A percentile compares a stretch with the other conserved stretches of the same genome.
Conservation (phyloP, 2,329 filamentous ascomycete genomes). For the Ceratocystis alfenasii region DNA sequence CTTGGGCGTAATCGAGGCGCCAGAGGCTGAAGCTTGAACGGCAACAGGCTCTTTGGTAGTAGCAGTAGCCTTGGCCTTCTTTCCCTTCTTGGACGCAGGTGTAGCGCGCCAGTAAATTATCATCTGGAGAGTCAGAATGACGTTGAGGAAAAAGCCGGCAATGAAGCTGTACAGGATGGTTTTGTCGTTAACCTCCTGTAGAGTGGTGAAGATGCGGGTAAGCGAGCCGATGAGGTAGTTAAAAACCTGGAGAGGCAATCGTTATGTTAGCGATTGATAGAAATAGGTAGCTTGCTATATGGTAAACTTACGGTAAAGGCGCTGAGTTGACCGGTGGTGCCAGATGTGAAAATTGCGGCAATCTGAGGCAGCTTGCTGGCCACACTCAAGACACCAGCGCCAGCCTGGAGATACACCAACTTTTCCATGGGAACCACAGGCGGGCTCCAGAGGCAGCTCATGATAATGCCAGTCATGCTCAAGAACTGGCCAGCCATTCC, state of each 20-base stretch:
- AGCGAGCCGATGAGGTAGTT: constrained; percentile 92
- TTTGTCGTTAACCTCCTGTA: constrained; percentile 95
- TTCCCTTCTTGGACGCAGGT: constrained; percentile 33
- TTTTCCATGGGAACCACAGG: constrained; percentile 56
- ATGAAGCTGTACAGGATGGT: constrained; percentile 92
- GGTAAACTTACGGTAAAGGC: constrained; percentile 70
- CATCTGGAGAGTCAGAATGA: constrained; percentile 79
- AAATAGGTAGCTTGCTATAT: neutral
- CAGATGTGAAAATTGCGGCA: constrained; percentile 67
- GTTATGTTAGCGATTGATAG: constrained; percentile 1
- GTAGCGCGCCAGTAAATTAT: constrained; percentile 84
- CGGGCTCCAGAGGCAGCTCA: constrained; percentile 53
- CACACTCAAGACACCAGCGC: constrained; percentile 69
- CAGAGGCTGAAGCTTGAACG: constrained; percentile 25
- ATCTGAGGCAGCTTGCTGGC: constrained; percentile 94
- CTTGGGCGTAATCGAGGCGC: constrained; percentile 29
- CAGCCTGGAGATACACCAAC: constrained; percentile 68
- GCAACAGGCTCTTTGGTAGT: constrained; percentile 21
- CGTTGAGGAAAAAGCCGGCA: constrained; percentile 80
- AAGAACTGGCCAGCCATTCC: constrained; percentile 65
- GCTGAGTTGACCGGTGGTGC: constrained; percentile 86
- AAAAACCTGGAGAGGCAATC: constrained; percentile 59
- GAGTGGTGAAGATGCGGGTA: constrained; percentile 89
- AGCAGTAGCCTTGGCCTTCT: constrained; percentile 27
- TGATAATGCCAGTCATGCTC: constrained; percentile 38